Base-by-base conservation (phyloP, 23 red algal genomes). In the Cyanidioschyzon merolae region DNA sequence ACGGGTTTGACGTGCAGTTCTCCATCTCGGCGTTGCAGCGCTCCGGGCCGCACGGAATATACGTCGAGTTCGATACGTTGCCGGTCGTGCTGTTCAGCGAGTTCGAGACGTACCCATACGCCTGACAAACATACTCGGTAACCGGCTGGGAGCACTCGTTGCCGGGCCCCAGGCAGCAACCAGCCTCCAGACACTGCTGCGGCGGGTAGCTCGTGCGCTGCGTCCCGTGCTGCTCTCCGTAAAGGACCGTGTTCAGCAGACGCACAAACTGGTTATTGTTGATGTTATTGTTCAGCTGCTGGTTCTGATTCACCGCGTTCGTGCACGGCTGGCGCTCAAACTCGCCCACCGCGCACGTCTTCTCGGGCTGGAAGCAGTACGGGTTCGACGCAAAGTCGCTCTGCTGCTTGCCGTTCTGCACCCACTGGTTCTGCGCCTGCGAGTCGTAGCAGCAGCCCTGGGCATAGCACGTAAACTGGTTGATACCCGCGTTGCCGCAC, bases 381-480 rank as follows among this genome's bases (percentile, higher is more conserved):
- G 63, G 63, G 32, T 71, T 27, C n/a, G 21, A 3, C 32, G n/a
- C n/a, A 35, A 71, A 71, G 63, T 35, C 63, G n/a, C 21, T 35
- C 63, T 3, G n/a, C 21, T 25, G 63, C 63, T 35, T 35, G 32
- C 63, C 63, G 30, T 32, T 35, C 63, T 32, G 63, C 21, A 25
- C n/a, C 63, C 63, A 71, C 63, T 35, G n/a, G n/a, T 32, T 35
- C 63, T 71, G n/a, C n/a, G 7, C n/a, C n/a, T 25, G 21, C 63
- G 63, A 25, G 63, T 71, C 63, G 63, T 71, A 71, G 63, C 63
- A 71, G 63, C 63, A 71, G 3, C 63, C 63, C 29, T 71, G 63
- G 63, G 63, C 21, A 27, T 32, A 35, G 63, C 63, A 71, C 12
- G 63, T 71, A 27, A 71, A 71, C n/a, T 35, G 63, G 63, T 71